These are phyloP conservation scores for Dryadomyces quercivorus DNA, from an alignment of 2,329 filamentous ascomycete genomes.

Conservation along the genomic window DNA sequence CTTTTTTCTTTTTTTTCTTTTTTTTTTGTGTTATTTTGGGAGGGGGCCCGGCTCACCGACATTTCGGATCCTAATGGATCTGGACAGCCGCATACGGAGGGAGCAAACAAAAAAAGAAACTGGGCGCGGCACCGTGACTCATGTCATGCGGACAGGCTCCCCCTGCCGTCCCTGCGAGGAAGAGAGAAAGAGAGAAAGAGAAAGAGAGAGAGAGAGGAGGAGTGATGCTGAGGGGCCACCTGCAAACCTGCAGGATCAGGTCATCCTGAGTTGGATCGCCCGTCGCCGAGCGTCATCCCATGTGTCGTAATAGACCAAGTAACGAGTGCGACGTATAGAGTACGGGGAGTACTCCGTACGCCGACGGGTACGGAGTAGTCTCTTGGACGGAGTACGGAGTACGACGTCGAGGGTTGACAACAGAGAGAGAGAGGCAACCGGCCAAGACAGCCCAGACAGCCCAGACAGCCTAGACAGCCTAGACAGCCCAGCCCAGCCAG, in stretches of 20 bases:
- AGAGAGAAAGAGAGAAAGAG: not conserved
- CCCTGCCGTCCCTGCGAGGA: not conserved
- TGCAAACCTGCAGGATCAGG: not conserved
- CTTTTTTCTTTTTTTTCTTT: not conserved
- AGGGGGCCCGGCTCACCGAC: not conserved
- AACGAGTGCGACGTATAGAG: not conserved
- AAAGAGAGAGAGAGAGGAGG: not conserved
- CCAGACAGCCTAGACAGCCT: too few relatives aligned
- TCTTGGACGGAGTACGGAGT: not conserved
- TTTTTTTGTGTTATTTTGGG: not conserved
- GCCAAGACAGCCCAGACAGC: too few relatives aligned
- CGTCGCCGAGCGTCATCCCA: not conserved
- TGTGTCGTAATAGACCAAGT: not conserved
- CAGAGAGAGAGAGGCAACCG: not conserved
- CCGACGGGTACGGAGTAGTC: not conserved
- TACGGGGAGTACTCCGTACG: not conserved
- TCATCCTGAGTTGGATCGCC: slow-evolving; percentile 1
- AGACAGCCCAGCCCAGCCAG: too few relatives aligned
- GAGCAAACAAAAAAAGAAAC: not conserved
- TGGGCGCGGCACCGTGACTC: not conserved
- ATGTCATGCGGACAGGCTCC: not conserved
- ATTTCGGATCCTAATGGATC: not conserved
- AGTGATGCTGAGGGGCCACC: not conserved
- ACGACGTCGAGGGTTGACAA: not conserved
- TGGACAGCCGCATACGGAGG: not conserved